Evolutionary conservation across 1,139 yeast genomes (phyloP).

Genomic region (Blastobotrys aristatus): DNA sequence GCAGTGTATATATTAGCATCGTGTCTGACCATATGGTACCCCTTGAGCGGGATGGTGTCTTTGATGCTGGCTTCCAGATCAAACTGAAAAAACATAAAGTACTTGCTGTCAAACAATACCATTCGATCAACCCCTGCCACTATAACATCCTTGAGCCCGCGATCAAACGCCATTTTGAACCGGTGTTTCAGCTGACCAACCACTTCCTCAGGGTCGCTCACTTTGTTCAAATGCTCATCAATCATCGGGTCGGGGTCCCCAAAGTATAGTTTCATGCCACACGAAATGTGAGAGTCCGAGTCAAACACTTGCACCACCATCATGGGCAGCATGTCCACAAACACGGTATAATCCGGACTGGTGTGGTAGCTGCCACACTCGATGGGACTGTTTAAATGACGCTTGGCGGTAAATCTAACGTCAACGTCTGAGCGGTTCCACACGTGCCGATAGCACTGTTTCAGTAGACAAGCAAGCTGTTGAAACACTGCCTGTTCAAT

Average conservation of each 20-base stretch:
- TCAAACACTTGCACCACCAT: conserved; percentile 5
- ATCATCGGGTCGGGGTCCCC: neutral
- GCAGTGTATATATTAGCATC: conserved; percentile 6
- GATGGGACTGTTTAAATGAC: conserved; percentile 6
- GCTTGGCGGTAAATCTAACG: conserved; percentile 3
- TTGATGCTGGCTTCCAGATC: neutral
- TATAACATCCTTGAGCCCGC: conserved; percentile 7
- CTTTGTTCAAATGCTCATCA: conserved; percentile 1
- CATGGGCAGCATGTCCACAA: conserved; percentile 4
- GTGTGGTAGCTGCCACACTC: conserved; percentile 1
- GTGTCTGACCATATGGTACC: conserved; percentile 5
- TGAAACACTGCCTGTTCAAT: conserved; percentile 5
- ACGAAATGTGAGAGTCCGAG: conserved; percentile 3
- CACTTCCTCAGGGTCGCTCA: conserved; percentile 1
- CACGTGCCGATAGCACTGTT: conserved; percentile 6
- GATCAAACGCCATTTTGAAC: conserved; percentile 5
- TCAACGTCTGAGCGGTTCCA: neutral
- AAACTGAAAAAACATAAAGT: conserved; percentile 12
- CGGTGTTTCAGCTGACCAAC: neutral
- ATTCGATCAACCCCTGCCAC: conserved; percentile 6
- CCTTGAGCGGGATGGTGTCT: neutral
- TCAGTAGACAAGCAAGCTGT: conserved; percentile 6
- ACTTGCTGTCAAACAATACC: conserved; percentile 10
- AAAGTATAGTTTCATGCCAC: conserved; percentile 11
- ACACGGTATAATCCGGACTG: conserved; percentile 7